Evolutionary conservation across 2,329 filamentous ascomycete genomes (phyloP), one percentile per base, ranked within the genome.

Genomic region (Alternaria rosae): DNA sequence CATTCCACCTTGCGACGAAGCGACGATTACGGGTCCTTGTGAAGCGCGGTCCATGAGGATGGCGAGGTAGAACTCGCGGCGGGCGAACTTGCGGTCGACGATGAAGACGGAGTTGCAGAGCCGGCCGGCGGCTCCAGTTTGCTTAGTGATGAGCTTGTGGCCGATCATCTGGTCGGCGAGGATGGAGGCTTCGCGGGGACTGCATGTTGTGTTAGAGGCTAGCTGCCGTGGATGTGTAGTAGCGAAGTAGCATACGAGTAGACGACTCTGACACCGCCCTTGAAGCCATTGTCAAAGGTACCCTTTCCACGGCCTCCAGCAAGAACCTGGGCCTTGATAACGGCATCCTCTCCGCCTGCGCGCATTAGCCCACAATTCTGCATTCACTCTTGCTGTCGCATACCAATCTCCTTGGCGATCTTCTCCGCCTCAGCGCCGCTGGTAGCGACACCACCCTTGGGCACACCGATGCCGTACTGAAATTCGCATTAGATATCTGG

Each of bases 131-230:
- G 94, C 92, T 81, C 95, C 95, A 62, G 95, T 99, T 87, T 99
- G 95, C 89, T 99, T 99, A 82, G 95, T 99, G 84, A 99, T 89
- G 83, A 99, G 93, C 85, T 97, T 97, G 86, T 99, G 94, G 79
- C 95, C 95, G 83, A 99, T 98, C 95, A 99, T 99, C 86, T 99
- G 94, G 74, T 94, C 88, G 74, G 95, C 94, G 81, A 99, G 97
- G 89, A 98, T 97, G 87, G 93, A 92, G 79, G 95, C 95, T 87
- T 90, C 88, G 76, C 93, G 94, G 63, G 95, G 92, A 64, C 87
- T 89, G 67, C 47, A 63, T 51, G 38, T 17, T 55, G 35, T 59
- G 68, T 73, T 65, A 72, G 61, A 47, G 13, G 21, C 13, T 51
- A 42, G 25, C 10, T 30, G 51, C 11, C 30, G 44, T 23, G 51